Base-by-base conservation (phyloP, 352 stramenopile genomes). In the Phytophthora melonis region DNA sequence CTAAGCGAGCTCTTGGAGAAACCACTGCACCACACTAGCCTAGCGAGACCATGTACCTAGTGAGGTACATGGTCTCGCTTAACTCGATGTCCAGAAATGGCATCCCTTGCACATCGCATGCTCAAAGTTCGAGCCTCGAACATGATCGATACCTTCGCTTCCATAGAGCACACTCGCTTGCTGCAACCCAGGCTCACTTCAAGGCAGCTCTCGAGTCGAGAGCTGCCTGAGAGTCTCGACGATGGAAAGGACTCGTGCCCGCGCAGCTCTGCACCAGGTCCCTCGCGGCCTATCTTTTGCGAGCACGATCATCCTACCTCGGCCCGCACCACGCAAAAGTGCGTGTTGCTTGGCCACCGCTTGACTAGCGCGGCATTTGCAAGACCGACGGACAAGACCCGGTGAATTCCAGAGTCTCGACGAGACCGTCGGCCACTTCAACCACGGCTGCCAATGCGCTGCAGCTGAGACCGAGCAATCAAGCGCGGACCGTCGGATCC, bases 381-480 rank as follows among this genome's bases (percentile, higher is more conserved):
- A 34, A 34, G 30, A 34, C 30, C 30, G 30, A 16, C 9, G 32
- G 32, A 36, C 34, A 43, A 43, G 34, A 43, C 13, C 36, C 36
- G 36, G 36, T 43, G 14, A 11, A 43, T 13, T 43, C 34, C 8
- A n/a, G 50, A 7, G 30, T 56, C n/a, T 56, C 9, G 8, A 36
- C 52, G 10, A 14, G 11, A 21, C 25, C 7, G 36, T 43, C 52
- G 23, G 23, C 13, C 45, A 45, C 41, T 66, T 66, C 59, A 66
- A 57, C 59, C 47, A 30, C 45, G 27, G 59, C 41, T 49, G 27
- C 58, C 25, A 58, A 41, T 41, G 52, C 18, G 13, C 14, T 41
- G 23, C 52, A 58, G 52, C 52, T 58, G 52, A 57, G 21, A 14
- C 34, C 21, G 21, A 54, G 58, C 41, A 65, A 55, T 65, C 58